Base-by-base conservation (phyloP, 768 basidiomycete species). In the Rhodotorula taiwanensis region DNA sequence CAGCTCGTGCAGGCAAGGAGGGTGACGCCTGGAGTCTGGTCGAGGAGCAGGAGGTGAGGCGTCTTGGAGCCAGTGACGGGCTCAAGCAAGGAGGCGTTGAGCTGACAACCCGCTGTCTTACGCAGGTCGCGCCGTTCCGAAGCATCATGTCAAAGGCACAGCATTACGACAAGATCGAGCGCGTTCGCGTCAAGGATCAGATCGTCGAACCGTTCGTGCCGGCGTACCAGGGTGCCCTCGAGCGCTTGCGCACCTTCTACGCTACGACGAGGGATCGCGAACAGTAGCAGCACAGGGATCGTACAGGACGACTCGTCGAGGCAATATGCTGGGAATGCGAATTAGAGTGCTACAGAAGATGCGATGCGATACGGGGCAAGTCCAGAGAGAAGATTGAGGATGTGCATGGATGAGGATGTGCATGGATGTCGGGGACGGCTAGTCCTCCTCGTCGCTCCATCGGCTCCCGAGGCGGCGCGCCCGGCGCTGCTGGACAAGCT, bases 1-100 rank as follows among this genome's bases (percentile, higher is more conserved):
- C 95, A 9, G 95, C 95, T 5, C 82, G 95, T 54, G 95, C 95
- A 5, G 95, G 95, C 13, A 80, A 87, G 50, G 77, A 78, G 27
- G 95, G 95, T 10, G 83, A 87, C 67, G 92, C 93, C 4, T 99
- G 94, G 94, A 88, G 87, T 3, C 76, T 98, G 71, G 88, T 98
- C 11, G 95, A 98, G 78, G 87, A 91, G 74, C 67, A 61, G 74
- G 88, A 90, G 81, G 88, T 85, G 43, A 44, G 77, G 66, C 49
- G 33, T 9, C 47, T 16, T 25, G 55, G 43, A 16, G 10, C 20
- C 11, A 44, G 45, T 9, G 41, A n/a, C n/a, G n/a, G n/a, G n/a
- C n/a, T n/a, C n/a, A n/a, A n/a, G n/a, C n/a, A n/a, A n/a, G n/a
- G 36, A 39, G 36, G 36, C 16, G 10, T 39, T 47, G 23, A 9